phyloP scores from a whole-genome alignment of 2,329 filamentous ascomycete species.

The Nakataea oryzae region DNA sequence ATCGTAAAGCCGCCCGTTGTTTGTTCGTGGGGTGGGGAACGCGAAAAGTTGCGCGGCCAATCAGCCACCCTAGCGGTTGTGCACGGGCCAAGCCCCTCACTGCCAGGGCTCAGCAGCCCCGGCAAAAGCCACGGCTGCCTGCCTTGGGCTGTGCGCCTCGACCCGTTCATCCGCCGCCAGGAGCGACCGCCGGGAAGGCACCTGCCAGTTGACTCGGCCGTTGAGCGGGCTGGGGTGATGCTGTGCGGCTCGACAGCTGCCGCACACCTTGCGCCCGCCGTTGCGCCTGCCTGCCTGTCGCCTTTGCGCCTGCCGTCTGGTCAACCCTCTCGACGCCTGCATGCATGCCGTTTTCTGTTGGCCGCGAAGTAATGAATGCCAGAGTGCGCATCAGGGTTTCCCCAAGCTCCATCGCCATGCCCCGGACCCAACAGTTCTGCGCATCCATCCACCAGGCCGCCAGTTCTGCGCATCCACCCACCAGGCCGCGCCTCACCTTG shows the following conservation, averaged over 20 bases:
- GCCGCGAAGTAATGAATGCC: no score
- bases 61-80: not conserved
- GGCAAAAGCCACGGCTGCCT: not conserved
- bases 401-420: no score
- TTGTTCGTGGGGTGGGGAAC: not conserved
- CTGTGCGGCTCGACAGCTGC: not conserved
- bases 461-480: no score
- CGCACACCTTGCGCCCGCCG: no score
- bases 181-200: not conserved
- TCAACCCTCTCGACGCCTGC: no score
- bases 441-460: no score
- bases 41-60: not conserved
- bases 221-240: not conserved
- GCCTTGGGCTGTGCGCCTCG: not conserved
- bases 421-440: no score
- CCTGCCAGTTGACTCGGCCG: not conserved
- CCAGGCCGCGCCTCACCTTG: no score
- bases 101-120: not conserved
- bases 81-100: not conserved
- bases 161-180: not conserved
- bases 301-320: no score
- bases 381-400: no score
- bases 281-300: no score
- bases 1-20: constrained; percentile 2
- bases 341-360: no score